Conservation (phyloP, 140 eudicot species). For the Anethum foeniculum region DNA sequence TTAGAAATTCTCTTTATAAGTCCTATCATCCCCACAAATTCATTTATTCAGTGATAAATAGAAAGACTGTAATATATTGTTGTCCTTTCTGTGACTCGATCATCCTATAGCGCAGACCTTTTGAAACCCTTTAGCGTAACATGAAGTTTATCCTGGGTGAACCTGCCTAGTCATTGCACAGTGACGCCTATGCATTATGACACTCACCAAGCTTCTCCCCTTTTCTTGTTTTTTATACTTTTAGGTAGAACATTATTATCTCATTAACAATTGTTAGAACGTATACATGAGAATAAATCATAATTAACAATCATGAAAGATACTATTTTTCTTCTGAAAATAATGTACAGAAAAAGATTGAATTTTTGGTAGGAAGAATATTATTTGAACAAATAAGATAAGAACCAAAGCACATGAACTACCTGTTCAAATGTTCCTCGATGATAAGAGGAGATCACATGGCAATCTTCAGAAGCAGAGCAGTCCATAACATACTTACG, state of each 20-base stretch:
- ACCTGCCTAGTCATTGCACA: neutral
- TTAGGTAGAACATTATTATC: neutral
- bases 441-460: conserved; percentile 79
- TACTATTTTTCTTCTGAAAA: neutral
- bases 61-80: neutral
- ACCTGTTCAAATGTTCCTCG: conserved; percentile 86
- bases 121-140: neutral
- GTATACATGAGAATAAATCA: neutral
- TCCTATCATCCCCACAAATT: neutral
- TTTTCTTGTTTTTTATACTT: neutral
- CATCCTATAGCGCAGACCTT: neutral
- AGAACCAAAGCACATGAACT: conserved; percentile 6
- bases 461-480: conserved; percentile 66
- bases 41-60: neutral
- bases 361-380: neutral
- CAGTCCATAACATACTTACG: conserved; percentile 74
- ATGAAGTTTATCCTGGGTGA: neutral
- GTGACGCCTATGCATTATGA: neutral
- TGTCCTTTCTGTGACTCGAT: neutral
- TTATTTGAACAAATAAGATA: neutral
- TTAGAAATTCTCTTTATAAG: neutral
- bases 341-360: neutral
- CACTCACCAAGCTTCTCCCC: neutral
- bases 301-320: neutral
- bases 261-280: neutral